Base-by-base conservation (phyloP, 192 early-diverging fungal genomes). In the Podila epicladia region DNA sequence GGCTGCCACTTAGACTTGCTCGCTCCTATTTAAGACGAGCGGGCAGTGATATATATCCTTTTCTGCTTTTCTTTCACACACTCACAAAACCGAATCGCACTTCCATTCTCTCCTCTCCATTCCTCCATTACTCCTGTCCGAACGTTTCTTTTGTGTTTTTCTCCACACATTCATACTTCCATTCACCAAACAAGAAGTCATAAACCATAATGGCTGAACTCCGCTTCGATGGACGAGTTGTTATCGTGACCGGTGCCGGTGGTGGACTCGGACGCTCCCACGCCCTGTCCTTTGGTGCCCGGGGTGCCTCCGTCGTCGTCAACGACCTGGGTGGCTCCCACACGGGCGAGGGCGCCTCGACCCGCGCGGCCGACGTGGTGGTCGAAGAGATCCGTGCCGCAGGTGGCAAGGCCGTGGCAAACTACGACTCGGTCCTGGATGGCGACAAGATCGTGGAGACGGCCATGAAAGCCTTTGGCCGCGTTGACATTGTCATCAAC, bases 401-500 rank as follows among this genome's bases (percentile, higher is more conserved):
- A 17, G 97, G 97, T 58, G 97, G 95, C 61, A 91, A 92, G 75
- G 97, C 97, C 22, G 96, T 95, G 12, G 95, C 97, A 73, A 92
- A 91, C 76, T 92, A 93, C 84, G 93, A 97, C 83, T 99, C 97
- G 29, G 97, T 99, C 26, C 97, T 97, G 78, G 93, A 97, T n/a
- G 97, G 97, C 59, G 97, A 99, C 9, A 92, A 93, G 83, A 83
- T 99, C 12, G 91, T 99, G 35, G 93, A 95, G 49, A 97, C 97
- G 8, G 97, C 97, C 8, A 87, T 99, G 69, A 88, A 93, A 76
- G 91, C 91, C 20, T 94, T 92, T 86, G 93, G 93, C 9, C 90
- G 92, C 12, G 72, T 94, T 62, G 93, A 94, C 68, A 84, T 99
- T 67, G 69, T 99, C 28, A 89, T 99, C 74, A 99, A 99, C 91